Base-by-base conservation (phyloP, 306 rosid genomes). In the Cajanus cajan region DNA sequence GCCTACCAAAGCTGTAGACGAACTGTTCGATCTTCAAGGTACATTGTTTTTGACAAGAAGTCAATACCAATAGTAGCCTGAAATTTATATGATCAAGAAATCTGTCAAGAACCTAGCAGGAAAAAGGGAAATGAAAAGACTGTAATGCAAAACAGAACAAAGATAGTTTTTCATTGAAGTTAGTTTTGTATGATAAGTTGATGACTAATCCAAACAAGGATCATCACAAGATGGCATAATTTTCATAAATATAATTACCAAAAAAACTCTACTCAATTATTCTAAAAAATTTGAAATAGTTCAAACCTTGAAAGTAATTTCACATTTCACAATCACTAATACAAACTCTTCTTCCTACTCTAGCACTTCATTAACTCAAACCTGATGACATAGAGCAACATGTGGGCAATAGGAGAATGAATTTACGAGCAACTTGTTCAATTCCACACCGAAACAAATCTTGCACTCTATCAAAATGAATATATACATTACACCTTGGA, bases 281-380 rank as follows among this genome's bases (percentile, higher is more conserved):
- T n/a, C n/a, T n/a, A n/a, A n/a, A n/a, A n/a, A n/a, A n/a, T n/a
- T 9, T 64, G 37, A 4, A 10, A 8, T 7, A 63, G 45, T 34
- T 37, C 58, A 77, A 52, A 66, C 73, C 67, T 55, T 13, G 68
- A 76, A 40, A 76, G 16, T 76, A 24, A 45, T 34, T 50, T 63
- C 41, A 18, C 54, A 47, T 54, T 41, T 54, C 33, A 13, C 54
- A 8, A 55, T 61, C 25, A 66, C 44, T 62, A 34, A 10, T 24
- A 63, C 21, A 61, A 75, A 37, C 70, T 16, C 70, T 36, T 64
- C 31, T 64, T 64, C 48, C 48, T 37, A 37, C n/a, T 62, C 24
- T n/a, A 50, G 52, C 28, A 62, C 68, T 36, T n/a, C 45, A 63
- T 25, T 34, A 59, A 16, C 45, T 63, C 45, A n/a, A 63, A 33